These are phyloP conservation scores for Paradendryphiella salina DNA, from an alignment of 2,329 filamentous ascomycete genomes.

Conservation along the genomic window DNA sequence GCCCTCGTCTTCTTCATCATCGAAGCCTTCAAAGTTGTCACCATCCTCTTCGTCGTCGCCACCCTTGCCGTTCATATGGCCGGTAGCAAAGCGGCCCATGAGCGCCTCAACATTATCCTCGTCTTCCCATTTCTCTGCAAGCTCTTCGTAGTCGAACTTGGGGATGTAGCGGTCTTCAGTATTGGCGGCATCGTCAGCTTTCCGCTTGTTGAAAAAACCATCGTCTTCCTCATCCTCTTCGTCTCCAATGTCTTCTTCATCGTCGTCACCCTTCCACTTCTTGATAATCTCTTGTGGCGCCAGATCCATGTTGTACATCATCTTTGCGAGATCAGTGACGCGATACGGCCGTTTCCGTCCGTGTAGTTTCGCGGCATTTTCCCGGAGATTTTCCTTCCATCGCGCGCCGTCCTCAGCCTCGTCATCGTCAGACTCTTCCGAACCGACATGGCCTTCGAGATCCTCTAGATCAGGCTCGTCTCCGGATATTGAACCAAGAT, in stretches of 20 bases:
- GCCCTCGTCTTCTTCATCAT: constrained; percentile 64
- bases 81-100: constrained; percentile 73
- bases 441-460: constrained; percentile 53
- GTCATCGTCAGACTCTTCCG: constrained; percentile 56
- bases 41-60: constrained; percentile 49
- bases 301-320: constrained; percentile 85
- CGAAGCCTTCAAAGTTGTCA: constrained; percentile 62
- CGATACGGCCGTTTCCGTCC: constrained; percentile 72
- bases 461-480: constrained; percentile 49
- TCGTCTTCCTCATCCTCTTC: constrained; percentile 66
- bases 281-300: constrained; percentile 74
- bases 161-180: constrained; percentile 80
- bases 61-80: constrained; percentile 58
- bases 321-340: constrained; percentile 77
- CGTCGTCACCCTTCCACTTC: constrained; percentile 74
- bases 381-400: constrained; percentile 88
- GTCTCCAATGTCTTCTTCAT: constrained; percentile 55
- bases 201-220: constrained; percentile 65
- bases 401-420: constrained; percentile 73
- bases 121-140: constrained; percentile 84
- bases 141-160: constrained; percentile 73
- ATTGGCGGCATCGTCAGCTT: constrained; percentile 52
- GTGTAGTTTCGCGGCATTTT: constrained; percentile 73
- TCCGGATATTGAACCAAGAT: constrained; percentile 82
- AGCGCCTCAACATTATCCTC: constrained; percentile 76